Base-by-base conservation (phyloP, 495 filamentous ascomycete species). In the Achaetomiella virescens region DNA sequence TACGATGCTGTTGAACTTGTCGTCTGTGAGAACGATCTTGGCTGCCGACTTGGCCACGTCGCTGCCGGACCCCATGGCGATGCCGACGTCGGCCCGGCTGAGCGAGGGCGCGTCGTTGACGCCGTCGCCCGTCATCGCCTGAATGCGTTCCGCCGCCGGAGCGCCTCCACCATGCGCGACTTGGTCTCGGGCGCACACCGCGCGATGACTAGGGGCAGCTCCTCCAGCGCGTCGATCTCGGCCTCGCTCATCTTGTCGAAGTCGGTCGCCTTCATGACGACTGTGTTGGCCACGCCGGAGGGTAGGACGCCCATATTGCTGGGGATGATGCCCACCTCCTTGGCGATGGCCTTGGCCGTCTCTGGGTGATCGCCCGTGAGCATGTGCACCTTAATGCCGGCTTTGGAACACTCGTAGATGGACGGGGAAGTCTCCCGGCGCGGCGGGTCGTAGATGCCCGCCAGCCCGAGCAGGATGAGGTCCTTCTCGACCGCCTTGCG, bases 31-130 rank as follows among this genome's bases (percentile, higher is more conserved):
- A 11, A 95, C 88, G 64, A 95, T 90, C 66, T 91, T 90, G 4
- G 89, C 84, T 2, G 89, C 89, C 33, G 87, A 88, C 66, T 91
- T 95, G 24, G 90, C 90, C n/a, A 95, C 90, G 58, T 95, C 91
- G 22, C 86, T 90, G 5, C 90, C 91, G 42, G 84, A 81, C 14
- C 88, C 89, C 88, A 92, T 91, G 20, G 88, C 89, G 55, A 93
- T 93, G 25, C 89, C 89, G 8, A 91, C 87, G 60, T 93, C 89
- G 3, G 89, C 86, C 21, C 81, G 75, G 55, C 85, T 86, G 25
- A 95, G 74, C 11, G 86, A 87, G 0, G 89, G 89, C 1, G 88
- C 87, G 58, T 95, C 89, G 61, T 95, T 95, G 46, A 95, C 89
- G 6, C 89, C 89, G 63, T 95, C 89, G 14, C 89, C 81, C 6